Base-by-base conservation (phyloP, 1,284 basidiomycete genomes). In the Puccinia triticina region DNA sequence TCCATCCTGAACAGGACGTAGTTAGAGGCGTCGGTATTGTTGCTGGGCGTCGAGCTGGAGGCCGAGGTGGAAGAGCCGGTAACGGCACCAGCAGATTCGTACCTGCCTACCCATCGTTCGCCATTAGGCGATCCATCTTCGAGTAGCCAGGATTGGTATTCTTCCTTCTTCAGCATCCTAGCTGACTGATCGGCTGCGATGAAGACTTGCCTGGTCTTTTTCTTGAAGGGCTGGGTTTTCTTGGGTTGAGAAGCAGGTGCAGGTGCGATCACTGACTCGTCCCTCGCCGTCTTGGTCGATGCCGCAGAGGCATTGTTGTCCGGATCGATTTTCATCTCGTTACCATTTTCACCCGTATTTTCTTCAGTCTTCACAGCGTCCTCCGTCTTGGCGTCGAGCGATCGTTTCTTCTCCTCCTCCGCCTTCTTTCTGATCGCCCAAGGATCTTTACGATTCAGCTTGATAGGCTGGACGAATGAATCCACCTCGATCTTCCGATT, bases 91-190 rank as follows among this genome's bases (percentile, higher is more conserved):
- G 55, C 61, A 71, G 76, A 66, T 71, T 77, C 82, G 73, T 82
- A 76, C 64, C 92, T 90, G 26, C 92, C 94, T 29, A 91, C 89
- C 94, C 94, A 95, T 18, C 85, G 82, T 61, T 84, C 83, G 12
- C 82, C 83, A 34, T 43, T 84, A 43, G 90, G 90, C 64, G 86
- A 86, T 69, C 89, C 90, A 86, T 94, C 93, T 88, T 95, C 94
- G 88, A 95, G 90, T 66, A 95, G 91, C 94, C 94, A 95, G 1
- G 94, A 94, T 87, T 92, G 93, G 84, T 92, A 89, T 87, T 95
- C 94, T 88, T 95, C 93, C 85, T 90, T 90, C 86, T 92, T 89
- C 84, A 94, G 88, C 88, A 91, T 90, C 77, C 92, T 88, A 69
- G 90, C 82, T 18, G 80, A 88, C 34, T 91, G 90, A 71, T 93